Conservation (phyloP, 148 eudicot genomes). For the Limonium bicolor region DNA sequence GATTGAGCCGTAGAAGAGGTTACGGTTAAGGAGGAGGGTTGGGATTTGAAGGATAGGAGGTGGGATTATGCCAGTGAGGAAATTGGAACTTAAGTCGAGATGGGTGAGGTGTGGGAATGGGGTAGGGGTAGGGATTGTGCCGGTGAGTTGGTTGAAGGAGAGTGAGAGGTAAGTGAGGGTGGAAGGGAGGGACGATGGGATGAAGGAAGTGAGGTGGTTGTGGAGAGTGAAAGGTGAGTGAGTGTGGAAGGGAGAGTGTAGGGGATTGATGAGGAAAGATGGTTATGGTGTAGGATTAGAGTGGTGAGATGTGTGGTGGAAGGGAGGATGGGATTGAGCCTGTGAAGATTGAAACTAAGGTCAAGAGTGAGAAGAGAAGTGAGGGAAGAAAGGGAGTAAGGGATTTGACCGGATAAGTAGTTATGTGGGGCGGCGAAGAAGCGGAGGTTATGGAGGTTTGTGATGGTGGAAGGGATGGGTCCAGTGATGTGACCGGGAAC, state of each 20-base stretch:
- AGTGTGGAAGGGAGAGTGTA: constrained; percentile 8
- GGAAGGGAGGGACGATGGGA: constrained; percentile 1
- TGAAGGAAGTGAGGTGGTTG: neutral
- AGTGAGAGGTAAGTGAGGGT: constrained; percentile 26
- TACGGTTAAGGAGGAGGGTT: constrained; percentile 30
- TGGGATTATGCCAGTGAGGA: constrained; percentile 51
- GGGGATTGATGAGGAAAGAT: constrained; percentile 37
- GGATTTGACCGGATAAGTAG: constrained; percentile 23
- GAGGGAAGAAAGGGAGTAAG: constrained; percentile 28
- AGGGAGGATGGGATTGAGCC: constrained; percentile 32
- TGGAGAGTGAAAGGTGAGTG: constrained; percentile 15
- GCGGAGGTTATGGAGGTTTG: constrained; percentile 20
- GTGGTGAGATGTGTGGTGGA: constrained; percentile 34
- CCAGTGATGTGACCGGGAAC: constrained; percentile 41
- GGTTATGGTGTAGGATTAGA: constrained; percentile 45
- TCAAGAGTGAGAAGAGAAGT: constrained; percentile 41
- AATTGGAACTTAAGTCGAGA: constrained; percentile 56
- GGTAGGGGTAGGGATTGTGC: constrained; percentile 14
- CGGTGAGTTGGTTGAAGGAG: constrained; percentile 31
- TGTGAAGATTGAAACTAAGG: constrained; percentile 45
- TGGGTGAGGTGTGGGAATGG: constrained; percentile 25
- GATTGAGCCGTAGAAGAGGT: constrained; percentile 34
- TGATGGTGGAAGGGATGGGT: constrained; percentile 16
- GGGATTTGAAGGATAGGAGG: constrained; percentile 19
- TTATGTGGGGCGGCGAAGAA: constrained; percentile 33